Evolutionary conservation across 2,329 filamentous ascomycete genomes (phyloP).

Genomic region (Phialocephala sp.): DNA sequence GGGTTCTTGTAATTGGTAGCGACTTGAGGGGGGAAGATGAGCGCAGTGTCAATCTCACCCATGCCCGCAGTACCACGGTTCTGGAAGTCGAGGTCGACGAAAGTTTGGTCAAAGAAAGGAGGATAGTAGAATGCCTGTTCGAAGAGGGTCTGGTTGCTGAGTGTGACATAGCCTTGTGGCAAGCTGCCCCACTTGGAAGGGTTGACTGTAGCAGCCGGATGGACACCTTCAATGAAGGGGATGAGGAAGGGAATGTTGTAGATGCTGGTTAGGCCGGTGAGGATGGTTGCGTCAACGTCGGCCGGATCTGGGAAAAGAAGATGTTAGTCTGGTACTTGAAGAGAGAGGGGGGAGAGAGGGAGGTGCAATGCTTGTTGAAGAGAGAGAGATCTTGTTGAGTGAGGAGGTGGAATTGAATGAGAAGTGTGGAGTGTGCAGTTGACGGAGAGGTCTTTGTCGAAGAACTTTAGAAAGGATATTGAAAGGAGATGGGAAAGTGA

Average conservation of each 20-base stretch:
- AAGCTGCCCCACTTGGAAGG: constrained; percentile 22
- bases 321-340: background rate
- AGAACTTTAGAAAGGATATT: background rate
- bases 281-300: constrained; percentile 37
- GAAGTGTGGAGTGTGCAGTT: background rate
- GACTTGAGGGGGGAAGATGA: constrained; percentile 6
- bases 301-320: constrained; percentile 25
- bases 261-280: constrained; percentile 36
- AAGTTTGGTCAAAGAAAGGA: constrained; percentile 14
- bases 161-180: constrained; percentile 26
- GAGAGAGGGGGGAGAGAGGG: background rate
- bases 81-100: constrained; percentile 22
- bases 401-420: too few relatives aligned
- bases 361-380: background rate
- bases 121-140: constrained; percentile 22
- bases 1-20: background rate
- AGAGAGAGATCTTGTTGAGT: background rate
- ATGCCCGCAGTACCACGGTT: constrained; percentile 28
- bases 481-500: background rate
- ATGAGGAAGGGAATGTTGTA: constrained; percentile 7
- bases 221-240: constrained; percentile 5
- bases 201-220: constrained; percentile 5
- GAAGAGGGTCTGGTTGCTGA: constrained; percentile 4
- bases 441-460: background rate
- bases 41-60: constrained; percentile 28